These are phyloP conservation scores for Lasiosphaeris hirsuta DNA, from an alignment of 495 filamentous ascomycete species.

Conservation along the genomic window DNA sequence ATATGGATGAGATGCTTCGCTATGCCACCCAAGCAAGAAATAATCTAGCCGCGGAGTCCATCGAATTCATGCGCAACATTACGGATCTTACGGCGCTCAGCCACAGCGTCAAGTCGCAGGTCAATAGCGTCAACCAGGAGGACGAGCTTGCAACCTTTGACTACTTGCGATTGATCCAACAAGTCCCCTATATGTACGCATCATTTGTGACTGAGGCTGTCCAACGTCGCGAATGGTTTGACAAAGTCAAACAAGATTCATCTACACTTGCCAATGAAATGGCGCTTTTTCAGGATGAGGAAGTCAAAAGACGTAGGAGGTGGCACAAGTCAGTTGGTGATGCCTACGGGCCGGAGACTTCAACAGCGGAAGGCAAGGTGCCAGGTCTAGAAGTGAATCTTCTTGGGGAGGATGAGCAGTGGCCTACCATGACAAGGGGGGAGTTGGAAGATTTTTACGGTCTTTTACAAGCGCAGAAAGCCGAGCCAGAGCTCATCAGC, in stretches of 20 bases:
- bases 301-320: constrained; percentile 79
- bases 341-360: constrained; percentile 39
- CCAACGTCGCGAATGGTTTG: constrained; percentile 81
- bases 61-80: constrained; percentile 74
- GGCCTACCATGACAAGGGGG: constrained; percentile 63
- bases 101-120: constrained; percentile 62
- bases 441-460: constrained; percentile 67
- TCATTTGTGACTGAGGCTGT: constrained; percentile 82
- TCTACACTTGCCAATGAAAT: constrained; percentile 85
- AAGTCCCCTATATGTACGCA: constrained; percentile 84
- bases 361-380: constrained; percentile 45
- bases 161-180: constrained; percentile 66
- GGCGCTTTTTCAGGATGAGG: constrained; percentile 84
- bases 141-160: constrained; percentile 72
- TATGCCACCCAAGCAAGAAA: constrained; percentile 62
- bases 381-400: constrained; percentile 83
- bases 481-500: constrained; percentile 42
- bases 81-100: constrained; percentile 72
- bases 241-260: constrained; percentile 83
- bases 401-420: constrained; percentile 70
- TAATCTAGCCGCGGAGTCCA: constrained; percentile 52
- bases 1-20: constrained; percentile 71
- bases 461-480: constrained; percentile 51
- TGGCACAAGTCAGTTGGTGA: constrained; percentile 82
- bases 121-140: constrained; percentile 67